Evolutionary conservation across 2,329 filamentous ascomycete species (phyloP), one percentile per base, ranked within the genome.

Genomic region (Colletotrichum sp.): DNA sequence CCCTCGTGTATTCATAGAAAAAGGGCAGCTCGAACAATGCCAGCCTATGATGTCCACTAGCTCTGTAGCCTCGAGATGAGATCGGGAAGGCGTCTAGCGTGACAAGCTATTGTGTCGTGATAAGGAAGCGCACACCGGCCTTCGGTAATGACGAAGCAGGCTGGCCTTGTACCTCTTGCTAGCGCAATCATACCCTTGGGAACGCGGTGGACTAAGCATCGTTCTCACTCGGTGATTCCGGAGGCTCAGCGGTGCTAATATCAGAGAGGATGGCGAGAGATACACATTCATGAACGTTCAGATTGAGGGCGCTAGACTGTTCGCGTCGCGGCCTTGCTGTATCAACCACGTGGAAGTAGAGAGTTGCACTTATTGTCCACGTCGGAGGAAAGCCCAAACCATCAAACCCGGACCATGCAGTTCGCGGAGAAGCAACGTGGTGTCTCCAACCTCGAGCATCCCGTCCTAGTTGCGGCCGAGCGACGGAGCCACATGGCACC

Each of bases 1-100:
- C 63, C 71, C 36, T 36, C 52, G 34, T 77, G 76, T 77, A 77
- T 74, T 68, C 70, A 73, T 77, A 77, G 74, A 76, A 74, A 52
- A 74, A 49, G 24, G 70, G 74, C 74, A 69, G 74, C 70, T 69
- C 28, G 28, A n/a, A 30, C 18, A 74, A 66, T 76, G 70, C 49
- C 74, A 74, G 74, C 74, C 70, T 74, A 69, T 74, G 74, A 62
- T 74, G 70, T 74, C 62, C 30, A 39, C 59, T 65, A 60, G 65
- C 44, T 65, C 55, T 15, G 34, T 16, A 21, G 32, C 60, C 28
- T 28, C 30, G n/a, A 24, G 49, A 26, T 16, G 57, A 15, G 6
- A 32, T 26, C 15, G 44, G 62, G 13, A 64, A 1, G 39, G 18
- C 63, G 12, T 26, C 36, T 34, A 44, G 57, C 57, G 60, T 60